A percentile compares a stretch with the other conserved stretches of the same genome.
Evolutionary conservation across 2,329 filamentous ascomycete species (phyloP).

Genomic region (Chaetothyriales sp.): DNA sequence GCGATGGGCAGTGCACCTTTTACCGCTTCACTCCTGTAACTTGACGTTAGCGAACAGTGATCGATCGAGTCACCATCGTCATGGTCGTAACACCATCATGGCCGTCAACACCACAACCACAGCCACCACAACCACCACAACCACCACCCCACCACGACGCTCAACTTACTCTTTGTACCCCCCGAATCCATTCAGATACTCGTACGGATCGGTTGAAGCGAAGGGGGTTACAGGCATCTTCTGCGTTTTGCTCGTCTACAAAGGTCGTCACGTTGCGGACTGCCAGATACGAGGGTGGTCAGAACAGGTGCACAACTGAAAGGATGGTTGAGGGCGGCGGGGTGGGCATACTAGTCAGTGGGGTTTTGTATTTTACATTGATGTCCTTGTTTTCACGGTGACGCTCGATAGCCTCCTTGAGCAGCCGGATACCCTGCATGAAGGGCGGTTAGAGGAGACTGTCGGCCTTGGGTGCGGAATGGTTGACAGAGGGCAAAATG

Average conservation of each 20-base stretch:
- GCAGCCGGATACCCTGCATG: constrained; percentile 17
- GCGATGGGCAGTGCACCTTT: constrained; percentile 58
- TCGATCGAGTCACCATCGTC: not conserved
- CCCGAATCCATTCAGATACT: constrained; percentile 65
- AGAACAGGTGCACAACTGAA: not conserved
- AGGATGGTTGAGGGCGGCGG: not conserved
- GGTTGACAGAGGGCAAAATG: constrained; percentile 6
- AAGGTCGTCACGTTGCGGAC: constrained; percentile 18
- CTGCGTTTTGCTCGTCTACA: constrained; percentile 17
- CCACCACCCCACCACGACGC: not conserved
- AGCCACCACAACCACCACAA: too few species aligned
- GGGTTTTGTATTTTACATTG: constrained; percentile 18
- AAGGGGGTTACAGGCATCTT: constrained; percentile 52
- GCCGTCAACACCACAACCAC: too few species aligned
- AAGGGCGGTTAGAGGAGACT: constrained; percentile 6
- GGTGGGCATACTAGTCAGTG: constrained; percentile 14
- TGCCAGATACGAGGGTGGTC: not conserved
- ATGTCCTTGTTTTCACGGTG: constrained; percentile 18
- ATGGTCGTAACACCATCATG: too few species aligned
- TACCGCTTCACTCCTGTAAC: constrained; percentile 55
- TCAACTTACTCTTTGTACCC: constrained; percentile 57
- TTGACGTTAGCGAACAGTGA: constrained; percentile 10
- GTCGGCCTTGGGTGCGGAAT: constrained; percentile 15
- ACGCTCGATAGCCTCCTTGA: constrained; percentile 15
- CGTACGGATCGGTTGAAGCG: constrained; percentile 51